These are phyloP conservation scores for Ustilago cynodontis DNA, from an alignment of 1,284 basidiomycete genomes.

Conservation along the genomic window DNA sequence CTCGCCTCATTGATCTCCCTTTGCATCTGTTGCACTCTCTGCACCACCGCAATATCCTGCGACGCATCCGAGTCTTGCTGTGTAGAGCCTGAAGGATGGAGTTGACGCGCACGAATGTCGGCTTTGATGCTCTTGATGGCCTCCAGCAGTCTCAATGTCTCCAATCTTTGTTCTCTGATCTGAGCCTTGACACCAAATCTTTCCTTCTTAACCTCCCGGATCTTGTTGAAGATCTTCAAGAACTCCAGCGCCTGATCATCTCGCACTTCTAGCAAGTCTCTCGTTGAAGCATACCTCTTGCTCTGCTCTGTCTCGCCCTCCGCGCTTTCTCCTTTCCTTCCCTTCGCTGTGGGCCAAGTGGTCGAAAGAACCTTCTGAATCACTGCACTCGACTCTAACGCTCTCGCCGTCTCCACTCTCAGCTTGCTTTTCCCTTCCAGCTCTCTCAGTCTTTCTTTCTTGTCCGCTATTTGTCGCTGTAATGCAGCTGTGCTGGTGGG, in stretches of 20 bases:
- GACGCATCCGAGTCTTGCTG: conserved; percentile 27
- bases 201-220: conserved; percentile 26
- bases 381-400: conserved; percentile 34
- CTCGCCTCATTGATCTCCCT: conserved; percentile 42
- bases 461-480: conserved; percentile 34
- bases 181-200: conserved; percentile 26
- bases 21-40: conserved; percentile 42
- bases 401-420: conserved; percentile 31
- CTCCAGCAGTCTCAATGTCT: conserved; percentile 34
- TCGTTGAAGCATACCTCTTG: conserved; percentile 36
- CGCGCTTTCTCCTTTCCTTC: conserved; percentile 6
- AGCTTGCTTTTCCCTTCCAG: conserved; percentile 30
- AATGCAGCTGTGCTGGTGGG: conserved; percentile 33
- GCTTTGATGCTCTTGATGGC: conserved; percentile 42
- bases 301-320: neutral
- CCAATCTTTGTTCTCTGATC: conserved; percentile 36
- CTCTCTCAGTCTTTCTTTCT: conserved; percentile 26
- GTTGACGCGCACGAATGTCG: conserved; percentile 40
- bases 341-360: conserved; percentile 14
- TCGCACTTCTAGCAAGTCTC: conserved; percentile 40
- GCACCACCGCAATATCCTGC: conserved; percentile 31
- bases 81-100: conserved; percentile 23
- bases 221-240: conserved; percentile 36
- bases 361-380: conserved; percentile 39
- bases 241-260: conserved; percentile 52